Base-by-base conservation (phyloP, 202 grass and related monocot genomes). In the Panicum hallii region DNA sequence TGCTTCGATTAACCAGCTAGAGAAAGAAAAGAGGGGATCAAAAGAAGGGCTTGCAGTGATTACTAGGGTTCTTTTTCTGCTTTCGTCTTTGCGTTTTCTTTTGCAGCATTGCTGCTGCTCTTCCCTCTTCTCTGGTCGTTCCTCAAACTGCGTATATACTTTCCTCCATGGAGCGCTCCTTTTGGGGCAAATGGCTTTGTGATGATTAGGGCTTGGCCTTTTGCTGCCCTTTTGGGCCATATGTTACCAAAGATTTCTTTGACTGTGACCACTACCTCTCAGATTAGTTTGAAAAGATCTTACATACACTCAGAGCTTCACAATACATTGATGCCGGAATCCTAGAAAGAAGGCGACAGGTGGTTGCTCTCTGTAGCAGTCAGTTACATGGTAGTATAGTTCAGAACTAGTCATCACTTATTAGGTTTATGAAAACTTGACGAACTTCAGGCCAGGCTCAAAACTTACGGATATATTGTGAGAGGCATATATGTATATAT, bases 111-210 rank as follows among this genome's bases (percentile, higher is more conserved):
- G 15, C 41, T 45, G 70, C 48, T 74, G 47, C 72, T 62, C 78
- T 63, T 74, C 71, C 70, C 79, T 77, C 43, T 66, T 83, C 75
- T 54, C 40, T 69, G 53, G 84, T 90, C 50, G 60, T 79, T 87
- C 72, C 75, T 90, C 84, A 87, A 90, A 90, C 84, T 90, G 89
- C 77, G 75, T 84, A 87, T 88, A 79, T 80, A 93, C 72, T 82
- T 90, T 87, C 74, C 53, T 85, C 85, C 85, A 79, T 87, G 88
- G 73, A 89, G 89, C 92, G 53, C 87, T 91, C 81, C 89, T 94
- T 94, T 94, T 83, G 69, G 83, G 76, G 92, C 86, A 87, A 88
- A 89, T 91, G 77, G 81, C 84, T 84, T 90, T 91, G 67, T 87
- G 77, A 92, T 94, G 83, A 92, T 94, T 88, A 88, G 72, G 85